Conservation (phyloP, 148 eudicot genomes). For the Vaccinium macrocarpon region DNA sequence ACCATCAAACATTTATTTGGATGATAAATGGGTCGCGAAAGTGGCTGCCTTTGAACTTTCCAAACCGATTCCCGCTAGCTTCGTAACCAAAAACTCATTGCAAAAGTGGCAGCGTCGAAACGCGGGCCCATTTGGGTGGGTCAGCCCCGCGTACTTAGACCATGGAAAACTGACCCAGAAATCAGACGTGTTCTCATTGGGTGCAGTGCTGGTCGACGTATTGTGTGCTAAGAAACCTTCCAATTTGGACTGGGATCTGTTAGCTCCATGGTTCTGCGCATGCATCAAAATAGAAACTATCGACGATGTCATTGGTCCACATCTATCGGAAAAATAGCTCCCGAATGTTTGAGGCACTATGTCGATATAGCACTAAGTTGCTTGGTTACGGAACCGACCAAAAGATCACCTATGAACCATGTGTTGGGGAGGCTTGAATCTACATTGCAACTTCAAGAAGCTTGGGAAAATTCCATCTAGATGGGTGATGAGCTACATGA, state of each 20-base stretch:
- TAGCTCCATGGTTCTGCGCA: not conserved
- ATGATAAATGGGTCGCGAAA: not conserved
- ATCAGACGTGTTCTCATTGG: not conserved
- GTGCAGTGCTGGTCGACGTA: not conserved
- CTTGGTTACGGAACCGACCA: too few species aligned
- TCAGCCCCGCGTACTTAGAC: too few species aligned
- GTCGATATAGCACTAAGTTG: not conserved
- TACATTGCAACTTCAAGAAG: too few species aligned
- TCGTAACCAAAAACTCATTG: not conserved
- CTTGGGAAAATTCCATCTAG: too few species aligned
- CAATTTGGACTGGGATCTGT: too few species aligned
- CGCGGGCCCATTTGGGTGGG: too few species aligned
- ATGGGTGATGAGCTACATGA: too few species aligned
- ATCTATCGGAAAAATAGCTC: not conserved
- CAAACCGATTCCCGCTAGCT: not conserved
- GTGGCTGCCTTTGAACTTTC: not conserved
- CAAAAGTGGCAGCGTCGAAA: not conserved
- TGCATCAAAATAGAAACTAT: not conserved
- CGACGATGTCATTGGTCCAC: slow-evolving; percentile 5
- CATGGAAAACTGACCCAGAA: not conserved
- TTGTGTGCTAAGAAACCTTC: not conserved
- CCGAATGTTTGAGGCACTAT: not conserved
- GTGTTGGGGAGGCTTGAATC: too few species aligned
- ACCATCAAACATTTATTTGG: not conserved
- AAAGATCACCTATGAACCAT: too few species aligned